Percentiles rank a stretch among this genome's conserved stretches.
Evolutionary conservation across 1,139 yeast genomes (phyloP).

Genomic region (Nakaseomyces uthaithaninus): DNA sequence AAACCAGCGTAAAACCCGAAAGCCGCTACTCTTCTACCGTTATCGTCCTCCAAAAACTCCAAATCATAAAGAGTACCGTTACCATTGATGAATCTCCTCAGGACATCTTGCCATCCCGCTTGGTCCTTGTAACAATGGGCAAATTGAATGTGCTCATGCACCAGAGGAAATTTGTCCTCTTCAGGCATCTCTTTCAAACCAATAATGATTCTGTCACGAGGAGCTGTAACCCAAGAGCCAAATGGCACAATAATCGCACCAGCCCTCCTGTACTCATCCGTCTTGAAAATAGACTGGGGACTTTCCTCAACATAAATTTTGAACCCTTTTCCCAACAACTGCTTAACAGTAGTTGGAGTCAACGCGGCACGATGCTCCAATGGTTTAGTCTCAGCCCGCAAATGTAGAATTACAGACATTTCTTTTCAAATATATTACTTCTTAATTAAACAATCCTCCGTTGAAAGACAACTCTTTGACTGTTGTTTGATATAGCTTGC

Average conservation of each 20-base stretch:
- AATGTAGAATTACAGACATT: conserved; percentile 49
- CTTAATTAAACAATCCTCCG: not conserved
- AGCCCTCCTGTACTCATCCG: conserved; percentile 63
- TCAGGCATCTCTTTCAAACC: conserved; percentile 97
- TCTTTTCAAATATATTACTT: not conserved
- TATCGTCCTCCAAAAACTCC: conserved; percentile 88
- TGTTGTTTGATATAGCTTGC: too few relatives aligned
- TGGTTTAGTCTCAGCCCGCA: conserved; percentile 96
- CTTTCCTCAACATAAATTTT: conserved; percentile 81
- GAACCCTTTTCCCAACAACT: conserved; percentile 80
- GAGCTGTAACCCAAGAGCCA: conserved; percentile 90
- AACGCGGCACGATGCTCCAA: conserved; percentile 95
- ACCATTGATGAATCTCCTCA: conserved; percentile 83
- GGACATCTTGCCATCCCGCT: conserved; percentile 92
- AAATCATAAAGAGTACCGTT: conserved; percentile 84
- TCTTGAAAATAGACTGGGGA: conserved; percentile 68
- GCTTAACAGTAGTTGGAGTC: conserved; percentile 84
- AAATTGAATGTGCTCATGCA: conserved; percentile 94
- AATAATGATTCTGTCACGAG: conserved; percentile 76
- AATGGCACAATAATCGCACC: conserved; percentile 89
- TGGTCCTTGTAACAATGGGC: conserved; percentile 98
- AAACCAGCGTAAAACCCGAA: conserved; percentile 98
- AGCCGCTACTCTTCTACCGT: conserved; percentile 97
- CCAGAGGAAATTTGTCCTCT: conserved; percentile 77
- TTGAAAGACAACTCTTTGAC: too few relatives aligned